Percentiles rank a stretch among this genome's conserved stretches.
Evolutionary conservation across 2,329 filamentous ascomycete species (phyloP).

Genomic region (Ophiostoma populinum): DNA sequence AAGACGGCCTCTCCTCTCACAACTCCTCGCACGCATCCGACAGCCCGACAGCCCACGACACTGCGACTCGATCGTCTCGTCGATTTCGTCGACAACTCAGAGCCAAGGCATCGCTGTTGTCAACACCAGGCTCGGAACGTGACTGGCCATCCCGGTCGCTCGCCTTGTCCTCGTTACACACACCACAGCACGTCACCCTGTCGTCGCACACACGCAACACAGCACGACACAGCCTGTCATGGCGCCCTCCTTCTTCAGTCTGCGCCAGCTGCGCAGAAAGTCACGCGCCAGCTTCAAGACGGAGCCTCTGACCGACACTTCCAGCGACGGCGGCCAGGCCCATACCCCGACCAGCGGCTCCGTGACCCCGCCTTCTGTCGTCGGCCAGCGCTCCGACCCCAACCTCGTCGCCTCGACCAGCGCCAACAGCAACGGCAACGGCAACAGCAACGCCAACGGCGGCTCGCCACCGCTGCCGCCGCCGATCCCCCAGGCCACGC

Average conservation of each 20-base stretch:
- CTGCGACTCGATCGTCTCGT: too few relatives aligned
- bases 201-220: background rate
- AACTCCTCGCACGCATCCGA: too few relatives aligned
- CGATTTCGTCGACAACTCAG: too few relatives aligned
- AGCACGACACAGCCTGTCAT: conserved; percentile 19
- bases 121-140: too few relatives aligned
- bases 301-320: conserved; percentile 40
- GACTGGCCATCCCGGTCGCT: too few relatives aligned
- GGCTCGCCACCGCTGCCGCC: conserved; percentile 16
- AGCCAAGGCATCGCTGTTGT: too few relatives aligned
- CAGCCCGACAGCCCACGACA: too few relatives aligned
- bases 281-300: conserved; percentile 60
- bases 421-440: too few relatives aligned
- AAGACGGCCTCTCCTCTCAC: too few relatives aligned
- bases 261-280: conserved; percentile 57
- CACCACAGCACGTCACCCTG: background rate
- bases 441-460: too few relatives aligned
- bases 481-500: conserved; percentile 12
- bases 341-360: conserved; percentile 47
- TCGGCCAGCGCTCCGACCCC: conserved; percentile 47
- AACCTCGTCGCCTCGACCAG: conserved; percentile 36
- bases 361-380: conserved; percentile 52
- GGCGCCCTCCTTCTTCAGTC: conserved; percentile 47
- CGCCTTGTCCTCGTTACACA: background rate
- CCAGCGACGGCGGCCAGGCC: conserved; percentile 41